These are phyloP conservation scores for Apophysomyces elegans DNA, from an alignment of 371 early-diverging fungal genomes.

Conservation along the genomic window DNA sequence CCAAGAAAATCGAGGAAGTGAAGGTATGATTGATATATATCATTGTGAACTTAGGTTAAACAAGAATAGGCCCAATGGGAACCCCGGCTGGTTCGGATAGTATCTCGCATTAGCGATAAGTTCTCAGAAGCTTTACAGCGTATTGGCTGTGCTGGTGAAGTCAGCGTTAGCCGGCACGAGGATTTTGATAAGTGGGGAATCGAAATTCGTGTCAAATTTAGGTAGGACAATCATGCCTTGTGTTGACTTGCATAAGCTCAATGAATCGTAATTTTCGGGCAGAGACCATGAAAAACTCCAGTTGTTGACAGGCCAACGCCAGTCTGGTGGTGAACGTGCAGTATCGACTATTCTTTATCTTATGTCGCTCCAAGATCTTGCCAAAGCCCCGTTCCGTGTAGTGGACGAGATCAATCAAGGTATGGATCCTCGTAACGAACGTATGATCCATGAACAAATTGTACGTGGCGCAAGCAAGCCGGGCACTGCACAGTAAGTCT, in stretches of 20 bases:
- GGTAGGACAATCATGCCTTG: constrained; percentile 27
- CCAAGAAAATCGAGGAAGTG: constrained; percentile 34
- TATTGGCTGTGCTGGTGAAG: constrained; percentile 93
- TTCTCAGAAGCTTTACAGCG: constrained; percentile 80
- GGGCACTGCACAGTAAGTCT: constrained; percentile 73
- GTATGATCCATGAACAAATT: constrained; percentile 93
- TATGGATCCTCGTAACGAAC: constrained; percentile 99
- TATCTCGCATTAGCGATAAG: constrained; percentile 64
- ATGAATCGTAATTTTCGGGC: background rate
- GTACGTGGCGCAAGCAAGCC: constrained; percentile 73
- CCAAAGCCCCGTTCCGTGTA: constrained; percentile 95
- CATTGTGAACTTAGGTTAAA: constrained; percentile 14
- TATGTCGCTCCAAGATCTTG: constrained; percentile 91
- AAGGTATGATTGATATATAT: constrained; percentile 27
- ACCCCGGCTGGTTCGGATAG: constrained; percentile 59
- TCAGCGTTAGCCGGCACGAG: constrained; percentile 69
- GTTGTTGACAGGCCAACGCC: constrained; percentile 88
- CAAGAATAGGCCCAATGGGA: constrained; percentile 63
- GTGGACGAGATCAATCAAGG: constrained; percentile 99
- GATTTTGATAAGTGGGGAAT: constrained; percentile 96
- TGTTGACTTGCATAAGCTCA: background rate
- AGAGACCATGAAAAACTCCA: constrained; percentile 89
- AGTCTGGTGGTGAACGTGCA: constrained; percentile 98
- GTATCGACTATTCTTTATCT: constrained; percentile 98
- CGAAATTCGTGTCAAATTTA: constrained; percentile 93